Base-by-base conservation (phyloP, 2,329 filamentous ascomycete species). In the Apiospora kogelbergensis region DNA sequence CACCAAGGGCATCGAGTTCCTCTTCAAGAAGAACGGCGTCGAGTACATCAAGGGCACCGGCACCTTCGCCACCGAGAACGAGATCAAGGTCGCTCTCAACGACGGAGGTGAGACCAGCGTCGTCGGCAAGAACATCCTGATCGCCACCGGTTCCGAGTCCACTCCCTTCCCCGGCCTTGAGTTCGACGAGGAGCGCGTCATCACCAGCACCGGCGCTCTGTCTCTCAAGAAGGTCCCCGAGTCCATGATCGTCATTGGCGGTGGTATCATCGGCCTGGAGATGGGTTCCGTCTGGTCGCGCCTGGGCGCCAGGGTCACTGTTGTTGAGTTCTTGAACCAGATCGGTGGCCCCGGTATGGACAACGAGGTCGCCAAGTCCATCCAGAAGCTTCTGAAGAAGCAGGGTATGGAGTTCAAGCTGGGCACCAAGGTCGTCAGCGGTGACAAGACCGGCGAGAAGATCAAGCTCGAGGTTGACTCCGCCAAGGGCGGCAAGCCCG, bases 261-360 rank as follows among this genome's bases (percentile, higher is more conserved):
- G 96, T 80, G 96, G 96, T 81, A 99, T 99, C 81, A 99, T 99
- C 78, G 96, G 96, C 80, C 90, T 99, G 53, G 96, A 99, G 84
- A 99, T 99, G 96, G 94, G 86, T 73, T 98, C 95, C 67, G 96
- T 99, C 67, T 99, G 96, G 96, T 97, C 94, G 71, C 90, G 96
- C 77, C 87, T 99, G 71, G 96, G 96, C 72, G 83, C 94, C 73
- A 93, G 98, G 83, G 96, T 99, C 70, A 99, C 96, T 71, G 95
- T 99, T 70, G 95, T 99, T 69, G 96, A 99, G 84, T 99, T 96
- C 84, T 86, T 99, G 69, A 90, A 91, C 77, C 95, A 98, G 85
- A 98, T 99, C 74, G 96, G 96, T 82, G 96, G 96, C 69, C 96
- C 96, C 65, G 96, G 96, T 76, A 99, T 99, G 96, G 96, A 99